A percentile compares a stretch with the other conserved stretches of the same genome.
These are phyloP conservation scores for Entomortierella beljakovae DNA, from an alignment of 192 early-diverging fungal genomes.

Conservation along the genomic window DNA sequence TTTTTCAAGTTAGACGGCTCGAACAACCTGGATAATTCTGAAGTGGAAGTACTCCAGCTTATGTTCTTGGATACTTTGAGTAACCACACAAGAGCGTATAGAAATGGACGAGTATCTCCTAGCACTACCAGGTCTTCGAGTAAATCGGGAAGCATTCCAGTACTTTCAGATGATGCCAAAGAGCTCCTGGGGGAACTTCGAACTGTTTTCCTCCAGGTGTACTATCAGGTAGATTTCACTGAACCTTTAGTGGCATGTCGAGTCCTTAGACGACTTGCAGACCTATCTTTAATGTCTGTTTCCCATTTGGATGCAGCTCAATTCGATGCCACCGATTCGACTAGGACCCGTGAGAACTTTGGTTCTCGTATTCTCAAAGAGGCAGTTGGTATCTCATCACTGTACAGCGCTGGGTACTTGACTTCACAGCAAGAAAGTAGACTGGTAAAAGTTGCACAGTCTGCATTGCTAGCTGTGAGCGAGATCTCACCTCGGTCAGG, in stretches of 20 bases:
- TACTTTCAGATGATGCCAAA: slow-evolving; percentile 24
- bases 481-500: neutral
- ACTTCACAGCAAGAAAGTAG: slow-evolving; percentile 37
- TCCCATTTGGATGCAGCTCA: slow-evolving; percentile 43
- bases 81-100: slow-evolving; percentile 30
- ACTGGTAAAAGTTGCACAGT: slow-evolving; percentile 20
- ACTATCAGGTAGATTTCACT: slow-evolving; percentile 8
- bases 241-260: slow-evolving; percentile 4
- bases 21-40: neutral
- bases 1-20: slow-evolving; percentile 15
- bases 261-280: slow-evolving; percentile 37
- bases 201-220: slow-evolving; percentile 20
- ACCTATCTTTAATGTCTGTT: slow-evolving; percentile 43
- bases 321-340: neutral
- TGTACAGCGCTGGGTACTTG: slow-evolving; percentile 44
- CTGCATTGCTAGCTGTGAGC: slow-evolving; percentile 24
- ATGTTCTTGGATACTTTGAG: slow-evolving; percentile 52
- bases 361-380: slow-evolving; percentile 29
- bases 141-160: neutral
- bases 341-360: neutral
- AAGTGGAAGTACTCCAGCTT: slow-evolving; percentile 53
- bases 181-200: slow-evolving; percentile 36
- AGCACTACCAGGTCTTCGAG: neutral
- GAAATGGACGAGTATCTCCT: slow-evolving; percentile 13
- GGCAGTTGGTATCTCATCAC: slow-evolving; percentile 28